Conservation (phyloP, 805 yeast species). For the Barnettozyma vustinii region DNA sequence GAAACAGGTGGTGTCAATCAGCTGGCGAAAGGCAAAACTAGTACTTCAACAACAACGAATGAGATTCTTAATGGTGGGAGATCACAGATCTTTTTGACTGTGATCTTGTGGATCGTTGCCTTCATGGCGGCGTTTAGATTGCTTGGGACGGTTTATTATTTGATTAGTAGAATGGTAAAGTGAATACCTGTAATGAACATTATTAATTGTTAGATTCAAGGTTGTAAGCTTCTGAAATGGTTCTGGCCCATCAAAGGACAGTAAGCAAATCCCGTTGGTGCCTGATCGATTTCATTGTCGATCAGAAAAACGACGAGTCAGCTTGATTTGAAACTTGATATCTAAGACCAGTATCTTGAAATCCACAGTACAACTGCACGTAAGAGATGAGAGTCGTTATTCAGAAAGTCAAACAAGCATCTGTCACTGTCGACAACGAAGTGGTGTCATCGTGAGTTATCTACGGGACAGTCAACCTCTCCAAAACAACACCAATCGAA, state of each 20-base stretch:
- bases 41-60: slow-evolving; percentile 14
- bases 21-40: slow-evolving; percentile 13
- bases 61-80: slow-evolving; percentile 25
- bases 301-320: neutral
- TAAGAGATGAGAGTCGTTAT: slow-evolving; percentile 75
- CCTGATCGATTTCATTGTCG: neutral
- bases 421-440: slow-evolving; percentile 74
- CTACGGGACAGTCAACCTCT: neutral
- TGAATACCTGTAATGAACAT: slow-evolving; percentile 8
- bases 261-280: neutral
- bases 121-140: slow-evolving; percentile 82
- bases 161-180: slow-evolving; percentile 33
- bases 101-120: slow-evolving; percentile 90
- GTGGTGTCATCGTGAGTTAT: slow-evolving; percentile 55
- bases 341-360: too few species aligned
- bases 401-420: slow-evolving; percentile 83
- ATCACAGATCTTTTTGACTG: slow-evolving; percentile 67
- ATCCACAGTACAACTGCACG: neutral
- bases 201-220: neutral
- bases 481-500: neutral
- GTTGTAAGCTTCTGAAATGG: too few species aligned
- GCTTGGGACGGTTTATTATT: slow-evolving; percentile 62
- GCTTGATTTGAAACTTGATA: too few species aligned
- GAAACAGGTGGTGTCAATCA: slow-evolving; percentile 75
- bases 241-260: neutral